Conservation (phyloP, 805 yeast species). For the Candida palmyrensis region DNA sequence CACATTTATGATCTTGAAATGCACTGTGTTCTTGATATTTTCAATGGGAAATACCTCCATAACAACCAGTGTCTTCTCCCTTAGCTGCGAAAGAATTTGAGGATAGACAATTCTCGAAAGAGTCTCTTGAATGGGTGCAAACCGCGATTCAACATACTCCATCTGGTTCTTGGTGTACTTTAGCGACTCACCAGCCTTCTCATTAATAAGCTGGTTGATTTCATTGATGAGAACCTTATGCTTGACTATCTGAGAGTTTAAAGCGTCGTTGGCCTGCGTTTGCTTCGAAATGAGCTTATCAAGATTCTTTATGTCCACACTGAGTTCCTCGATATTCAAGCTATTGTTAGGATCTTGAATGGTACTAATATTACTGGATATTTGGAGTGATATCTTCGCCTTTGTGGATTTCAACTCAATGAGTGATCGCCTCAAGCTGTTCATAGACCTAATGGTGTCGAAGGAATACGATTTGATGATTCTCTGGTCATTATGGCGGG, state of each 20-base stretch:
- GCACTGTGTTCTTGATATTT: conserved; percentile 15
- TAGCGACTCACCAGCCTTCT: conserved; percentile 11
- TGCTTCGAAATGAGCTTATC: conserved; percentile 15
- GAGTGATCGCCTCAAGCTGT: conserved; percentile 18
- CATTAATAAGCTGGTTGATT: conserved; percentile 11
- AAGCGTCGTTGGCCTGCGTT: conserved; percentile 17
- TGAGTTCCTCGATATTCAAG: neutral
- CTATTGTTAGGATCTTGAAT: too few species aligned
- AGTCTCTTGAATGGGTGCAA: conserved; percentile 22
- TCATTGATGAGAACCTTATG: conserved; percentile 18
- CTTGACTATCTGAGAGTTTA: conserved; percentile 16
- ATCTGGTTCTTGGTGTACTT: conserved; percentile 15
- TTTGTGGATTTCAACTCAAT: conserved; percentile 26
- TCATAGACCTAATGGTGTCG: conserved; percentile 24
- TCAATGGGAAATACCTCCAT: conserved; percentile 24
- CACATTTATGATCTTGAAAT: conserved; percentile 26
- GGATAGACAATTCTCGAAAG: conserved; percentile 18
- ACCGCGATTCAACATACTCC: conserved; percentile 21
- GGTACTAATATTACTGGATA: conserved; percentile 7
- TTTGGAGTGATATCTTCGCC: conserved; percentile 14
- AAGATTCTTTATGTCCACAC: conserved; percentile 8
- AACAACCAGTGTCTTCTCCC: conserved; percentile 11
- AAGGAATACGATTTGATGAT: conserved; percentile 24
- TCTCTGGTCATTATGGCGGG: neutral
- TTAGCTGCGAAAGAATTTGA: conserved; percentile 12